Conservation (phyloP, 495 filamentous ascomycete species). For the Hypoxylon fuscum region DNA sequence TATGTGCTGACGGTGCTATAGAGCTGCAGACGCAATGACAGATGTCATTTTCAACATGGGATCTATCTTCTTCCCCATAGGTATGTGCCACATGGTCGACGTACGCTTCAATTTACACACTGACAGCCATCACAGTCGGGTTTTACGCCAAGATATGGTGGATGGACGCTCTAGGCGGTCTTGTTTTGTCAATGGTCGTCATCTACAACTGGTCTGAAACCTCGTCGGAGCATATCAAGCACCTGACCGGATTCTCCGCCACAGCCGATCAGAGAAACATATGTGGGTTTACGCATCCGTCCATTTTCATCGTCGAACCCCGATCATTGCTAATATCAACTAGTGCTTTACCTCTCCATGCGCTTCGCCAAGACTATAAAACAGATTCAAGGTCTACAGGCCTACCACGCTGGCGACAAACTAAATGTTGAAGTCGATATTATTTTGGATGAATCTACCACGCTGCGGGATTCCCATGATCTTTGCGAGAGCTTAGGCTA, state of each 20-base stretch:
- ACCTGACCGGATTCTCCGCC: constrained; percentile 83
- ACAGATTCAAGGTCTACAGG: constrained; percentile 86
- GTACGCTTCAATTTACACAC: neutral
- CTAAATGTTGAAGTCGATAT: constrained; percentile 84
- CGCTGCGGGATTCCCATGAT: constrained; percentile 86
- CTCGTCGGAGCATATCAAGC: constrained; percentile 78
- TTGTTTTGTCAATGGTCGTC: constrained; percentile 81
- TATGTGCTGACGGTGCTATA: constrained; percentile 54
- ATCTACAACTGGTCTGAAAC: constrained; percentile 87
- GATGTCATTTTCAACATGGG: constrained; percentile 91
- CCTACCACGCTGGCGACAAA: constrained; percentile 90
- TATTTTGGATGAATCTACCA: constrained; percentile 81
- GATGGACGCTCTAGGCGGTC: constrained; percentile 84
- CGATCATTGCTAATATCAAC: constrained; percentile 7
- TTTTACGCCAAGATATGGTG: constrained; percentile 82
- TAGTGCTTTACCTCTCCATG: constrained; percentile 89
- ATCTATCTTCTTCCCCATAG: constrained; percentile 83
- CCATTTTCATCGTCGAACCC: neutral
- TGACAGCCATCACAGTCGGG: constrained; percentile 62
- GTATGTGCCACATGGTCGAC: constrained; percentile 56
- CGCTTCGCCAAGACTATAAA: constrained; percentile 89
- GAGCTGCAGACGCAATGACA: constrained; percentile 50
- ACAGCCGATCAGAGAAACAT: constrained; percentile 84
- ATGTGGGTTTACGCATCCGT: constrained; percentile 40
- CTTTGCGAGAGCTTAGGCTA: constrained; percentile 86